These are phyloP conservation scores for Cladophialophora chaetospira DNA, from an alignment of 2,329 filamentous ascomycete genomes.

Conservation along the genomic window DNA sequence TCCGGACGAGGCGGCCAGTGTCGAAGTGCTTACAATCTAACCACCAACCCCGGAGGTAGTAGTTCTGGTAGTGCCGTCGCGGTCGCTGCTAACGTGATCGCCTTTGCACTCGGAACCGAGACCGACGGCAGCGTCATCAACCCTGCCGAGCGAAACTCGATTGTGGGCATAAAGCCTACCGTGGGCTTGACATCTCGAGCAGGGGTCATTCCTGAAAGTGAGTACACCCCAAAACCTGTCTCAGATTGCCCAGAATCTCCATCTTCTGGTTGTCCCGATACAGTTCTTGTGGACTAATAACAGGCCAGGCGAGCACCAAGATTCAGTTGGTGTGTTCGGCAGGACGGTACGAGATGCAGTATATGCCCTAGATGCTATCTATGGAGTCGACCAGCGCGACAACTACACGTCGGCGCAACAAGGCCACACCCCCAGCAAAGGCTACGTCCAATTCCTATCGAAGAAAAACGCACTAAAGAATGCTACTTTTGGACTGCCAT, in stretches of 20 bases:
- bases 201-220: background rate
- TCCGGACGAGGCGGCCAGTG: constrained; percentile 64
- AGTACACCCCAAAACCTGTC: background rate
- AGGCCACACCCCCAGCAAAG: too few species aligned
- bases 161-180: constrained; percentile 67
- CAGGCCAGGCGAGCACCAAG: constrained; percentile 25
- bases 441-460: too few species aligned
- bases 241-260: too few species aligned
- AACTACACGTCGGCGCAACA: constrained; percentile 60
- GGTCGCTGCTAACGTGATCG: constrained; percentile 52
- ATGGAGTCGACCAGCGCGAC: constrained; percentile 53
- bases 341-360: constrained; percentile 61
- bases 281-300: too few species aligned
- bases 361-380: constrained; percentile 60
- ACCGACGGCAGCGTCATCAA: constrained; percentile 65
- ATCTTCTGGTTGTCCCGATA: too few species aligned
- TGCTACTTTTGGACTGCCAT: too few species aligned
- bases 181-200: constrained; percentile 5
- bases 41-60: constrained; percentile 63
- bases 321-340: constrained; percentile 53
- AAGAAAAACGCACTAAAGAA: too few species aligned
- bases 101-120: constrained; percentile 41
- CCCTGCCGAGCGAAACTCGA: constrained; percentile 57
- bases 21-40: constrained; percentile 60
- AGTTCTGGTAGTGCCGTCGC: constrained; percentile 64